Evolutionary conservation across 495 filamentous ascomycete species (phyloP).

Genomic region (Aspergillus bertholletiae): DNA sequence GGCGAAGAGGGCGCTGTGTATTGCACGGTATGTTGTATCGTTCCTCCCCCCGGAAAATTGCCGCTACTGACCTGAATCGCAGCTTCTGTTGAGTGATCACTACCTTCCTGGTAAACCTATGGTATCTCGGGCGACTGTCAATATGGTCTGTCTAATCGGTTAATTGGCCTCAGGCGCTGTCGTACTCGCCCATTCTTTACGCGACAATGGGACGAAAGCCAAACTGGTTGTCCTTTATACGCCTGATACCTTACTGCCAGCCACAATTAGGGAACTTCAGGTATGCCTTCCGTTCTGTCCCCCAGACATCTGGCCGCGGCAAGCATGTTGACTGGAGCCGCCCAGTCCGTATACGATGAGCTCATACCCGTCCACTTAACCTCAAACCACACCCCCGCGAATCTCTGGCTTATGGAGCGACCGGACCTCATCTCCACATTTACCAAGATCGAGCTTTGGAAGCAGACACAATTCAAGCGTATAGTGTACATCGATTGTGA

Average conservation of each 20-base stretch:
- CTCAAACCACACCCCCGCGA: slow-evolving; percentile 70
- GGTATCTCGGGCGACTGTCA: neutral
- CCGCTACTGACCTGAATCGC: slow-evolving; percentile 18
- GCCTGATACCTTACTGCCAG: slow-evolving; percentile 64
- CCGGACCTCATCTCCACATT: slow-evolving; percentile 86
- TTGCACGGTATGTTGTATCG: slow-evolving; percentile 48
- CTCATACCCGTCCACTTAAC: slow-evolving; percentile 81
- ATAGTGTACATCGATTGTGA: slow-evolving; percentile 94
- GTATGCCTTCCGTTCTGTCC: slow-evolving; percentile 36
- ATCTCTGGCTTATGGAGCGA: slow-evolving; percentile 88
- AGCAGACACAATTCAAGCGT: slow-evolving; percentile 80
- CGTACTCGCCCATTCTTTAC: slow-evolving; percentile 90
- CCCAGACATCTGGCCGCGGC: neutral
- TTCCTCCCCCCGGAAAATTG: neutral
- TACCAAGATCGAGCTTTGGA: slow-evolving; percentile 96
- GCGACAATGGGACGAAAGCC: slow-evolving; percentile 84
- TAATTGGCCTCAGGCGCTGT: slow-evolving; percentile 65
- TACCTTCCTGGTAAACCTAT: slow-evolving; percentile 75
- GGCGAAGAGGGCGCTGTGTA: slow-evolving; percentile 44
- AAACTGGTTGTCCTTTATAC: slow-evolving; percentile 84
- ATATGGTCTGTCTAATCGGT: slow-evolving; percentile 10
- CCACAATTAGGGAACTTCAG: slow-evolving; percentile 74
- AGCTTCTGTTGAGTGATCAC: slow-evolving; percentile 86
- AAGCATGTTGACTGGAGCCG: slow-evolving; percentile 6
- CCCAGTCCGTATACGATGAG: slow-evolving; percentile 79